These are phyloP conservation scores for maize (Zea mays) DNA, from an alignment of 176 grass and related monocot genomes.

Conservation along the genomic window Zm-B73-REFERENCE-NAM-5.0 NC_050105.1:91058001-91058500, in stretches of 20 bases:
- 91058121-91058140: no score
- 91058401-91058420: neutral
- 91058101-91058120: no score
- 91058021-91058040: no score
- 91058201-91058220: constrained; percentile 17
- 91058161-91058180: no score
- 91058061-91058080: no score
- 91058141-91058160: no score
- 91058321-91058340: constrained; percentile 11
- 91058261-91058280: neutral
- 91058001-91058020: no score
- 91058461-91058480: neutral
- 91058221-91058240: constrained; percentile 2
- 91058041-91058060: no score
- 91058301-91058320: neutral
- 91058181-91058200: no score
- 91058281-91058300: neutral
- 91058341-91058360: neutral
- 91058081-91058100: no score
- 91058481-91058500: neutral
- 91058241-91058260: neutral
- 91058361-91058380: constrained; percentile 1
- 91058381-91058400: constrained; percentile 12
- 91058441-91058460: constrained; percentile 16
- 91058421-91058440: neutral